Evolutionary conservation across 2,329 filamentous ascomycete species (phyloP), one percentile per base, ranked within the genome.

Genomic region (Trichoderma arundinaceum): DNA sequence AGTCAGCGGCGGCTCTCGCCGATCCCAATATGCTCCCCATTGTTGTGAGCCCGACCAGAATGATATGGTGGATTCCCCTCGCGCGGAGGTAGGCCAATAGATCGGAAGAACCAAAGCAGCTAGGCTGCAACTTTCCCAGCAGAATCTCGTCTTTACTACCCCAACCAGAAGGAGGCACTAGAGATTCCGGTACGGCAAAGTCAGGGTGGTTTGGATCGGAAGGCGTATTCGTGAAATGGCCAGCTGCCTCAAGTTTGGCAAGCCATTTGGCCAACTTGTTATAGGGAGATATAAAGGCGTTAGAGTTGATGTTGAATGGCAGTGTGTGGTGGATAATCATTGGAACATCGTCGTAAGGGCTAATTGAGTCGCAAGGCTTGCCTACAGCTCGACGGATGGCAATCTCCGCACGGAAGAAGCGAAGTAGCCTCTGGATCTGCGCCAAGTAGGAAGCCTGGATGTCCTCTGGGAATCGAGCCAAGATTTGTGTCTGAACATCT

Each of bases 201-300:
- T 63, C 13, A 4, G 60, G 60, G 9, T 53, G 38, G 44, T 63
- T 10, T 19, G 60, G 60, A 35, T 63, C 60, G 8, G 60, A 52
- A 3, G 60, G 35, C 9, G 48, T 28, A 28, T 56, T 63, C 4
- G 13, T 9, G 28, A 63, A 63, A 35, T 43, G n/a, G 6, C 60
- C 60, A 5, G 35, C 49, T 7, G 12, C 38, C 17, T 63, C 60
- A 39, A 63, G 60, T 28, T 56, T 17, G 6, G 7, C 35, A 6
- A 63, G 35, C 60, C 60, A 63, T 19, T 54, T 63, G 19, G 28
- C 22, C 7, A 63, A n/a, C 22, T 63, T 63, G 22, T 63, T 63
- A 19, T 63, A 56, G 4, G 60, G 60, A 7, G 60, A 63, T n/a
- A 56, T 32, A 41, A 63, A 63, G 15, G 46, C 22, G 10, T 63